Percentiles rank a stretch among this genome's conserved stretches.
Evolutionary conservation across 1,139 yeast genomes (phyloP).

Genomic region (Nakaseomyces nivariensis): DNA sequence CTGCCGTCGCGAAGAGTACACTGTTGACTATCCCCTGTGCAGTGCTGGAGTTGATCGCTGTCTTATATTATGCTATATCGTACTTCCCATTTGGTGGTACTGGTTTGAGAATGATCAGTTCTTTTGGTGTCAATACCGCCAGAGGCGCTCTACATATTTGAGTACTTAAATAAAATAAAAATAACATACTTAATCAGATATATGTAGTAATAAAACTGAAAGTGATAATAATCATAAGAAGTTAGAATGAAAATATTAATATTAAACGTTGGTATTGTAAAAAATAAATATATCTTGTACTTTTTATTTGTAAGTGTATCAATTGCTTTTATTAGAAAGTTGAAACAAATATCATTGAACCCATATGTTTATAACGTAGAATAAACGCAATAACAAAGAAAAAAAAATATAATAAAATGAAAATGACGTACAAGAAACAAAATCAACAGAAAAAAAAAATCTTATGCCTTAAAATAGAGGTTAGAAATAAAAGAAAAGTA

Average conservation of each 20-base stretch:
- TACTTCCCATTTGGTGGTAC: conserved; percentile 95
- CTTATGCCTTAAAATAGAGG: neutral
- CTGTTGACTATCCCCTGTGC: conserved; percentile 69
- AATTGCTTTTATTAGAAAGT: no score
- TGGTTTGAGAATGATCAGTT: conserved; percentile 71
- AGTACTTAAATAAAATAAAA: neutral
- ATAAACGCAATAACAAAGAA: no score
- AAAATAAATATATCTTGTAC: neutral
- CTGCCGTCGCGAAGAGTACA: conserved; percentile 54
- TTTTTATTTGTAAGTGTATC: neutral
- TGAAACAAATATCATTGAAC: no score
- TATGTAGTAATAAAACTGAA: neutral
- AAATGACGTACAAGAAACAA: no score
- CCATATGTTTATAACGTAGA: no score
- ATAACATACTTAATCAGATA: neutral
- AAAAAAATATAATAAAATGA: no score
- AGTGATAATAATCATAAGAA: neutral
- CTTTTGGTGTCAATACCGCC: conserved; percentile 68
- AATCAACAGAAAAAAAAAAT: no score
- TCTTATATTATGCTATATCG: conserved; percentile 77
- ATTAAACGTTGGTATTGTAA: no score
- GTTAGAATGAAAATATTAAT: neutral
- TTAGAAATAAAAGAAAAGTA: neutral
- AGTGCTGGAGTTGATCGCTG: conserved; percentile 70
- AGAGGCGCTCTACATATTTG: conserved; percentile 29